phyloP scores from a whole-genome alignment of 2,329 filamentous ascomycete genomes.

The Aspergillus pseudonomiae region DNA sequence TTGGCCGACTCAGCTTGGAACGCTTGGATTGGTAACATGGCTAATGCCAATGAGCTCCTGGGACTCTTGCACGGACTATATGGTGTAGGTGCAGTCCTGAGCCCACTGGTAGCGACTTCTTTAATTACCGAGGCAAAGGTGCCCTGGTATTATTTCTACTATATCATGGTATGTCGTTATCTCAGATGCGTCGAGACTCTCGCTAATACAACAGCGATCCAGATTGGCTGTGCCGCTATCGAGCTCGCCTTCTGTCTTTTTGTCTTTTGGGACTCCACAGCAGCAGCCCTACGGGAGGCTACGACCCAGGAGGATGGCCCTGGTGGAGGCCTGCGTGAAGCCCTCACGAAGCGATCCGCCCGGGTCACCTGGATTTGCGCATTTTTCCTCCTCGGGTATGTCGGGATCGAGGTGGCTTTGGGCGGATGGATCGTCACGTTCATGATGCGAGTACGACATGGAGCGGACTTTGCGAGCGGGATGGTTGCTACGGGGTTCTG shows the following conservation, averaged over 20 bases:
- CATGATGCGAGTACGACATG: conserved; percentile 77
- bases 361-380: conserved; percentile 37
- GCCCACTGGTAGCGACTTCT: conserved; percentile 70
- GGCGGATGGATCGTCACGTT: conserved; percentile 85
- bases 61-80: conserved; percentile 76
- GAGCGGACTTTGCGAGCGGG: conserved; percentile 70
- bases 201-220: background rate
- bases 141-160: conserved; percentile 76
- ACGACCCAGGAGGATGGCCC: background rate
- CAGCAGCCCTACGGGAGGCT: background rate
- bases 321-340: conserved; percentile 8
- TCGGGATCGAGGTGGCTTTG: conserved; percentile 71
- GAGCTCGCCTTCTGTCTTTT: conserved; percentile 26
- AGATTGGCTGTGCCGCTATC: conserved; percentile 29
- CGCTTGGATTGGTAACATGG: conserved; percentile 71
- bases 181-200: background rate
- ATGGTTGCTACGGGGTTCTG: conserved; percentile 81
- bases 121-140: conserved; percentile 67
- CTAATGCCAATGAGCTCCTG: conserved; percentile 71
- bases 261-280: conserved; percentile 19
- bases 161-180: conserved; percentile 64
- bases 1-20: conserved; percentile 60
- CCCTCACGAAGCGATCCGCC: conserved; percentile 15
- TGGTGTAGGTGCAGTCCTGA: conserved; percentile 69
- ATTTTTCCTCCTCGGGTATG: conserved; percentile 75